Evolutionary conservation across 139 green algal species (phyloP), one percentile per base, ranked within the genome.

Genomic region (Chlorella sp.): DNA sequence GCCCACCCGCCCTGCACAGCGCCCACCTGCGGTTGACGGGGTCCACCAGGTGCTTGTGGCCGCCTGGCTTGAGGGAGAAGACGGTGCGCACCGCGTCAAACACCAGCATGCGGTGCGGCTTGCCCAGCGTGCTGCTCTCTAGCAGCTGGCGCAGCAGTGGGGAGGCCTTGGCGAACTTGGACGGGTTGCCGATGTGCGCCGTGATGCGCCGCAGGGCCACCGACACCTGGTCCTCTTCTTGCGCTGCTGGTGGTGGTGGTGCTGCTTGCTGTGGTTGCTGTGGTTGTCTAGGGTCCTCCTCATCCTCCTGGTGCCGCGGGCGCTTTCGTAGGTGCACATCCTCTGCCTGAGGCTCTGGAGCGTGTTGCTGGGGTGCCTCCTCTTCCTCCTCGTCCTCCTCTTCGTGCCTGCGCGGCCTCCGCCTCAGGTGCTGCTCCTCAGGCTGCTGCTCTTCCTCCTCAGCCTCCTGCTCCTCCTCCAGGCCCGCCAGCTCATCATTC

Each of bases 131-230:
- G 31, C 71, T 63, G 1, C 76, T 67, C 5, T 80, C 67, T 14
- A 94, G 62, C 35, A 94, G 80, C 82, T 94, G 84, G 29, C 86
- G 80, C 74, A 94, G 75, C 71, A 94, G 79, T 10, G 74, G 65
- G 2, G 82, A 77, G 0, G 89, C 89, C 59, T 94, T 94, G 26
- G 27, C 24, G 65, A 94, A 94, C 79, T 94, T 94, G 66, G 77
- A 75, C 17, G 80, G 62, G 49, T 82, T 87, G 63, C 73, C 63
- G 5, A 94, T 89, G 76, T 93, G 87, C 5, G 64, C 35, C 0
- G 62, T 55, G 26, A 94, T 27, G 17, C 55, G 17, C 14, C 24
- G 55, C 55, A 64, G 24, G 24, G 55, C 55, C 6, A 20, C 55
- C 6, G 55, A 10, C 17, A 64, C 24, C 55, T 64, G 55, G 42